Evolutionary conservation across 495 filamentous ascomycete species (phyloP), one percentile per base, ranked within the genome.

Genomic region (Patellaria atrata): DNA sequence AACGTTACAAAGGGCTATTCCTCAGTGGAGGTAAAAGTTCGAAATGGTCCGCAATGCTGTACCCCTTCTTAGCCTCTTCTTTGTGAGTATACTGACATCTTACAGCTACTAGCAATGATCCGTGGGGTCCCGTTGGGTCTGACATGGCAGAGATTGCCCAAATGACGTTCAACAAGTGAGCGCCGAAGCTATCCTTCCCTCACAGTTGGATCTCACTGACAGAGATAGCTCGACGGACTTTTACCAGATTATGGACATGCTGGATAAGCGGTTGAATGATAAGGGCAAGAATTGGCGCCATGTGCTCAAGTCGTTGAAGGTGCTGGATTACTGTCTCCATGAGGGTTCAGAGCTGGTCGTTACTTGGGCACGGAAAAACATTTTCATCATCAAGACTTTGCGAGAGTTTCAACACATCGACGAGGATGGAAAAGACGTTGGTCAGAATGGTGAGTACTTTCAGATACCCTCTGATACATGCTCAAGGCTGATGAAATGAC

Each of bases 211-310:
- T 11, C 18, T 4, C 15, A 33, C 40, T 44, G 30, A 54, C 41
- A 13, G 0, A n/a, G 12, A 26, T 51, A 93, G 85, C 52, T 81
- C 80, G n/a, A 84, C 75, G 53, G 89, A 94, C 57, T 99, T 96
- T 60, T 91, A 92, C 64, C 86, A 99, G 53, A 94, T 99, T 48
- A 93, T 99, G 77, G 91, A 96, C 58, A 99, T 99, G 89, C 65
- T 99, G 41, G 91, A 96, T 60, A 96, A 96, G 66, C 79, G 91
- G 40, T 65, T 99, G 48, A 99, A 99, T 48, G 91, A 99, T 55
- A 99, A 99, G 58, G 91, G 91, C 48, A 99, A 94, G 68, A 99
- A 99, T 58, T 99, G 91, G 91, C 75, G 91, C 47, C 91, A 99
- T 57, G 91, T 99, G 3, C 65, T 99, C 35, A 99, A 99, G 62